A percentile compares a stretch with the other conserved stretches of the same genome.
Conservation (phyloP, 805 yeast genomes). For the Lachancea fermentati region DNA sequence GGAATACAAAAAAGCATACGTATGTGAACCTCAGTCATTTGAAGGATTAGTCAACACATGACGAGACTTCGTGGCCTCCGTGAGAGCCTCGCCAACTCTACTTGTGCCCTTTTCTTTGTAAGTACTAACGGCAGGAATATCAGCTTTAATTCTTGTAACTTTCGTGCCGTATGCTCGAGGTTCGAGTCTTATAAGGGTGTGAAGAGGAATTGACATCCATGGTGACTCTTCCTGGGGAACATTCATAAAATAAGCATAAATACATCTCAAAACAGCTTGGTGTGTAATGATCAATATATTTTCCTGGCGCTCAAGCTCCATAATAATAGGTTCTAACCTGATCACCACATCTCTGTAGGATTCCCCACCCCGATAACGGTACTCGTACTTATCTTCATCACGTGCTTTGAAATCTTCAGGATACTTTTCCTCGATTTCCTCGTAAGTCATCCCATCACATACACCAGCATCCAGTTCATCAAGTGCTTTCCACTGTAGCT, state of each 20-base stretch:
- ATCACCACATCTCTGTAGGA: constrained; percentile 93
- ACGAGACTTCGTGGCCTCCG: constrained; percentile 12
- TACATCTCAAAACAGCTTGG: constrained; percentile 94
- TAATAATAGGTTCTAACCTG: constrained; percentile 91
- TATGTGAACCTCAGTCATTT: constrained; percentile 1
- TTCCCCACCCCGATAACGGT: constrained; percentile 96
- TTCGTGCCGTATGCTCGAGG: constrained; percentile 91
- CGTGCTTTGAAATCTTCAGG: constrained; percentile 96
- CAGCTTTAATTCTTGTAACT: constrained; percentile 87
- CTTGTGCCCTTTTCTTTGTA: constrained; percentile 90
- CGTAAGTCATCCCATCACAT: constrained; percentile 95
- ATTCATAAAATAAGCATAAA: constrained; percentile 97
- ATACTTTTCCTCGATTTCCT: constrained; percentile 74
- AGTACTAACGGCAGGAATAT: constrained; percentile 96
- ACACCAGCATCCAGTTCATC: constrained; percentile 97
- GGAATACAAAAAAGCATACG: no score
- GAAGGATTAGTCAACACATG: constrained; percentile 19
- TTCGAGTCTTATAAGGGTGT: constrained; percentile 87
- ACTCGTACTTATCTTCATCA: constrained; percentile 92
- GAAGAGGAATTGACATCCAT: constrained; percentile 98
- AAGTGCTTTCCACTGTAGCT: constrained; percentile 91
- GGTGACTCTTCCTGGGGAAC: constrained; percentile 97
- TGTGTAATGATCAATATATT: constrained; percentile 93
- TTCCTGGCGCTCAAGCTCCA: constrained; percentile 97
- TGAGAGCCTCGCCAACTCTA: constrained; percentile 37